A percentile compares a stretch with the other conserved stretches of the same genome.
phyloP scores from a whole-genome alignment of 768 basidiomycete genomes.

The Rhizopogon rudus region DNA sequence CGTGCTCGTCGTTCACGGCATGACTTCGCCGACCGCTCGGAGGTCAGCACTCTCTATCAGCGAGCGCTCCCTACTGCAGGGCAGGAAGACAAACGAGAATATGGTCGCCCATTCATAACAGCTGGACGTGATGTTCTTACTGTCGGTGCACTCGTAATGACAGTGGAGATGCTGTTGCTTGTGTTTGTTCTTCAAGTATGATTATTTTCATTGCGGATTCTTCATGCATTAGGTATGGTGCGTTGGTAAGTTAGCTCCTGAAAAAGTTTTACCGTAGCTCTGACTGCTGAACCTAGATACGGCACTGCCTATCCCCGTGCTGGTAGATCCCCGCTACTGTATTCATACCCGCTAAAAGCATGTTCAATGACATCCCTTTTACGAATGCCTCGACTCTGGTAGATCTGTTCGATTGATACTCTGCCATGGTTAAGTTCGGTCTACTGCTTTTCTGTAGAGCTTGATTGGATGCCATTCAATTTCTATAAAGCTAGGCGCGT shows the following conservation, averaged over 20 bases:
- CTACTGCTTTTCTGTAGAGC: too few species aligned
- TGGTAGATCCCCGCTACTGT: too few species aligned
- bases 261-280: neutral
- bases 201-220: neutral
- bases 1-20: constrained; percentile 64
- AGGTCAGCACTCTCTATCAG: constrained; percentile 20
- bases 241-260: neutral
- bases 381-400: too few species aligned
- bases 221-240: constrained; percentile 7
- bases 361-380: too few species aligned
- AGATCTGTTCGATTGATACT: too few species aligned
- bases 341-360: too few species aligned
- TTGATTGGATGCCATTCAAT: too few species aligned
- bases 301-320: too few species aligned
- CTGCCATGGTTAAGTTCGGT: too few species aligned
- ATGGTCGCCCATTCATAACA: constrained; percentile 74
- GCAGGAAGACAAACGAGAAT: constrained; percentile 55
- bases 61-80: constrained; percentile 51
- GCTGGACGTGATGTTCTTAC: constrained; percentile 72
- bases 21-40: constrained; percentile 65
- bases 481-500: too few species aligned
- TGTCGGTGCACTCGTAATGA: constrained; percentile 55
- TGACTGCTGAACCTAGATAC: neutral
- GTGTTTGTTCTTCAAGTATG: constrained; percentile 50
- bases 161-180: constrained; percentile 62